A percentile compares a stretch with the other conserved stretches of the same genome.
Evolutionary conservation across 768 basidiomycete genomes (phyloP).

Genomic region (Mycena olivaceomarginata): DNA sequence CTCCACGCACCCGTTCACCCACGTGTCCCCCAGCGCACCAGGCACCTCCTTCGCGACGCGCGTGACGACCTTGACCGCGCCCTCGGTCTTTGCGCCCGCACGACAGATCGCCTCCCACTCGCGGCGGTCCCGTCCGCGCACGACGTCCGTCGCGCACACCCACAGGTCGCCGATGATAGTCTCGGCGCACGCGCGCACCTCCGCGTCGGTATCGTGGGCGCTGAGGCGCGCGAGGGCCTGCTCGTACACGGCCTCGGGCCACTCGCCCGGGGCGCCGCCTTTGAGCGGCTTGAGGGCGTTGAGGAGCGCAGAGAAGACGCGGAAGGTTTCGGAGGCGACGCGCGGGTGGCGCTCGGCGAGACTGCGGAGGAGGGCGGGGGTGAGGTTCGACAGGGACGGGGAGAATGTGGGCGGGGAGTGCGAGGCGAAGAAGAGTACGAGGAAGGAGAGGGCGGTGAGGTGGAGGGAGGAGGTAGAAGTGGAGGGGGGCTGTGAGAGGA

Average conservation of each 20-base stretch:
- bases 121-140: constrained; percentile 76
- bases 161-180: constrained; percentile 91
- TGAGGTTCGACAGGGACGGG: constrained; percentile 78
- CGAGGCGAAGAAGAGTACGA: constrained; percentile 86
- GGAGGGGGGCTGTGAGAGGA: constrained; percentile 80
- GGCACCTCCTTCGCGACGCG: constrained; percentile 87
- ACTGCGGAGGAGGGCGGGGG: constrained; percentile 84
- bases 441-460: constrained; percentile 90
- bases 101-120: constrained; percentile 91
- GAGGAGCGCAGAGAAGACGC: constrained; percentile 89
- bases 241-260: constrained; percentile 84
- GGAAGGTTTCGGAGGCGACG: constrained; percentile 92
- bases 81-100: constrained; percentile 80
- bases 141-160: constrained; percentile 87
- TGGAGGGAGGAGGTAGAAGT: constrained; percentile 90
- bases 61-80: constrained; percentile 88
- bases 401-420: constrained; percentile 78
- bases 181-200: constrained; percentile 90
- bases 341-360: constrained; percentile 91
- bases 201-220: constrained; percentile 92
- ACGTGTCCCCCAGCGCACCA: constrained; percentile 73
- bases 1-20: constrained; percentile 88
- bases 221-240: constrained; percentile 83
- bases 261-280: constrained; percentile 62
- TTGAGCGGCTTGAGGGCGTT: constrained; percentile 84